Percentiles rank a stretch among this genome's conserved stretches.
These are phyloP conservation scores for Botryosphaeria dothidea DNA, from an alignment of 2,329 filamentous ascomycete genomes.

Conservation along the genomic window DNA sequence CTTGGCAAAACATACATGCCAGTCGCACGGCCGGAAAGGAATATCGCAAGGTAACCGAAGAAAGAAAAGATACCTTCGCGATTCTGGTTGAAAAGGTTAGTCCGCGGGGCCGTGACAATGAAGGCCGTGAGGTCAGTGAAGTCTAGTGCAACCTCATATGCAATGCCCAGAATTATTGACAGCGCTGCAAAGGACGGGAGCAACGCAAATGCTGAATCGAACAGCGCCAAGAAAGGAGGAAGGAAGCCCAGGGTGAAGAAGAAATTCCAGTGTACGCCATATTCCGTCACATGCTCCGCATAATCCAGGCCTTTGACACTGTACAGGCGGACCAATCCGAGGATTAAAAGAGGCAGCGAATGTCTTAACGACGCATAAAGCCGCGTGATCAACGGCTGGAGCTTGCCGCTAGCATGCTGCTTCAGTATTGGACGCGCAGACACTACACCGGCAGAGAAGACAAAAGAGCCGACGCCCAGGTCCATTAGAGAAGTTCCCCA, in stretches of 20 bases:
- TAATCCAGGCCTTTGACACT: conserved; percentile 95
- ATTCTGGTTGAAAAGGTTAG: conserved; percentile 81
- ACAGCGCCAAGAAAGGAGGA: conserved; percentile 83
- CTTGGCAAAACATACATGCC: conserved; percentile 73
- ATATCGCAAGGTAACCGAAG: conserved; percentile 90
- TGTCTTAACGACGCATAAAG: conserved; percentile 72
- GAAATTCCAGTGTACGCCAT: conserved; percentile 99
- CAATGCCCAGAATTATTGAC: conserved; percentile 65
- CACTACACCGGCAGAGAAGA: conserved; percentile 91
- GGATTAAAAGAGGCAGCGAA: conserved; percentile 75
- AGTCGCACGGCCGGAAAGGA: conserved; percentile 81
- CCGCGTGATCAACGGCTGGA: conserved; percentile 57
- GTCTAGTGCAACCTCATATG: conserved; percentile 71
- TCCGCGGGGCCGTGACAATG: conserved; percentile 78
- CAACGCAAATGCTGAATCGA: conserved; percentile 69
- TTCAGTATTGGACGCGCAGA: conserved; percentile 79
- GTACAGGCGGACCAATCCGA: conserved; percentile 79
- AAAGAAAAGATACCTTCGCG: conserved; percentile 96
- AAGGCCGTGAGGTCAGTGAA: conserved; percentile 77
- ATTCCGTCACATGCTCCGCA: conserved; percentile 94
- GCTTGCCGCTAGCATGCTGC: conserved; percentile 57
- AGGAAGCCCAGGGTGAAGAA: conserved; percentile 94
- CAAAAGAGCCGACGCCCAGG: conserved; percentile 93
- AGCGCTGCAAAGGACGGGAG: conserved; percentile 77
- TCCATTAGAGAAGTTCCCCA: conserved; percentile 99